Evolutionary conservation across 768 basidiomycete genomes (phyloP).

Genomic region (Kwoniella sp.): DNA sequence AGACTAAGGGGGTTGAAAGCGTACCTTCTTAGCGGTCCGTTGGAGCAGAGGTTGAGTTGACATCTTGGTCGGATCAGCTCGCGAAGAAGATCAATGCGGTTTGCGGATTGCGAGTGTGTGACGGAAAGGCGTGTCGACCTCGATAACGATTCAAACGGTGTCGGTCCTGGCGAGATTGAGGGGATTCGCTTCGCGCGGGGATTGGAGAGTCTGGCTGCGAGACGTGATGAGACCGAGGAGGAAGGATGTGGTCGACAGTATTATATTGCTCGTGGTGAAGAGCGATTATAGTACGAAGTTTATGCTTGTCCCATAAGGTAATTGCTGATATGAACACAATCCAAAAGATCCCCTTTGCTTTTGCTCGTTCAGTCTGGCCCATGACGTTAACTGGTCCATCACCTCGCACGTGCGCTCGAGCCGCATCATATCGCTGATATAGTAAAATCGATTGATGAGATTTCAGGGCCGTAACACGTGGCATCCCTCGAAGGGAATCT

Average conservation of each 20-base stretch:
- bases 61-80: slow-evolving; percentile 62
- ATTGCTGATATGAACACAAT: background rate
- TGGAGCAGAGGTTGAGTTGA: slow-evolving; percentile 97
- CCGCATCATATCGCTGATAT: background rate
- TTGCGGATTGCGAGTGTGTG: too few relatives aligned
- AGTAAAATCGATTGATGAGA: too few relatives aligned
- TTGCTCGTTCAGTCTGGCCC: background rate
- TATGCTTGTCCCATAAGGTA: slow-evolving; percentile 1
- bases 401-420: slow-evolving; percentile 24
- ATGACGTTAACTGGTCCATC: background rate
- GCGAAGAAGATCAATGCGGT: too few relatives aligned
- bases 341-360: background rate
- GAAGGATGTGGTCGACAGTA: background rate
- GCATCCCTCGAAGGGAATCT: too few relatives aligned
- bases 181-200: too few relatives aligned
- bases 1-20: background rate
- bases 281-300: background rate
- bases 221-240: too few relatives aligned
- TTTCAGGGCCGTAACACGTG: too few relatives aligned
- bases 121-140: too few relatives aligned
- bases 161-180: too few relatives aligned
- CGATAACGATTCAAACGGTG: too few relatives aligned
- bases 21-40: slow-evolving; percentile 74
- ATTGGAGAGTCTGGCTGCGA: too few relatives aligned
- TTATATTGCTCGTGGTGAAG: too few relatives aligned